Conservation (phyloP, 2,329 filamentous ascomycete genomes). For the Hymenoscyphus repandus region DNA sequence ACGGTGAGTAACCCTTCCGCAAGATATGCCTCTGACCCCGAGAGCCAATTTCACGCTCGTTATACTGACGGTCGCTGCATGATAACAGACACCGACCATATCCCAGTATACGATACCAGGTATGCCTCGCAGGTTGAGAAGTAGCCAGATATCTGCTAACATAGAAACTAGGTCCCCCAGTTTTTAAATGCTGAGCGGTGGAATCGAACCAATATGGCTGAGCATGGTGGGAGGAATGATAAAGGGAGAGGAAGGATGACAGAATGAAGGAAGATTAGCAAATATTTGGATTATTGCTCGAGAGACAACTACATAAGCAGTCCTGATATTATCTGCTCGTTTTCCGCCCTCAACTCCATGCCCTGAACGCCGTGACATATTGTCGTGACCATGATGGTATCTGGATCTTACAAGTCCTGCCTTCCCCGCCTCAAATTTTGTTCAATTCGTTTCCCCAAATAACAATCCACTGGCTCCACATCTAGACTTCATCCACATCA, state of each 20-base stretch:
- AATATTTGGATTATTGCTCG: too few relatives aligned
- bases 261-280: too few relatives aligned
- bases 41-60: slow-evolving; percentile 33
- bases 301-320: too few relatives aligned
- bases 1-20: slow-evolving; percentile 20
- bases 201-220: too few relatives aligned
- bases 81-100: background rate
- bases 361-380: slow-evolving; percentile 10
- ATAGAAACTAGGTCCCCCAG: too few relatives aligned
- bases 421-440: background rate
- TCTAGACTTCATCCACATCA: background rate
- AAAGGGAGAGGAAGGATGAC: too few relatives aligned
- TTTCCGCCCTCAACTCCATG: slow-evolving; percentile 11
- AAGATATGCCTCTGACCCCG: too few relatives aligned
- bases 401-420: background rate
- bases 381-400: background rate
- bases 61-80: background rate
- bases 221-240: too few relatives aligned
- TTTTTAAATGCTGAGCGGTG: too few relatives aligned
- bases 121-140: background rate
- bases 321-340: background rate
- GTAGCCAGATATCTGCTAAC: too few relatives aligned
- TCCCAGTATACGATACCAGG: background rate
- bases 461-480: background rate
- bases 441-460: background rate